Conservation (phyloP, 176 grass and related monocot genomes). For the Oryza australiensis region DNA sequence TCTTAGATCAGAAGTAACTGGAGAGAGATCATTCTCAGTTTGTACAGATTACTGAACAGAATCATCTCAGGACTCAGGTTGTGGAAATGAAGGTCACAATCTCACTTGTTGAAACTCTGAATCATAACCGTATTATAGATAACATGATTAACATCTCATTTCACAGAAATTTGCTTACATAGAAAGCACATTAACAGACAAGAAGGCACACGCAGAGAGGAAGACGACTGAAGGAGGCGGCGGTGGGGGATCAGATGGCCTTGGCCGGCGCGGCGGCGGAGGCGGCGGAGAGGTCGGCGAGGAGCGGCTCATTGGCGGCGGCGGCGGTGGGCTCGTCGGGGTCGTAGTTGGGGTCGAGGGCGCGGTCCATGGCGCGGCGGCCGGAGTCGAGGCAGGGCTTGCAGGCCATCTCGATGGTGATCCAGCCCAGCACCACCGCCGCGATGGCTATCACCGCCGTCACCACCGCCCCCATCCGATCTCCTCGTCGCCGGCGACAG, state of each 20-base stretch:
- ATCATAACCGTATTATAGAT: neutral
- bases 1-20: too few species aligned
- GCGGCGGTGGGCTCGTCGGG: constrained; percentile 48
- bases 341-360: constrained; percentile 79
- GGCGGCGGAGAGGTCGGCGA: constrained; percentile 39
- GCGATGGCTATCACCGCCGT: constrained; percentile 76
- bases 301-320: constrained; percentile 45
- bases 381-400: constrained; percentile 88
- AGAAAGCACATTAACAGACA: constrained; percentile 20
- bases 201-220: neutral
- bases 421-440: constrained; percentile 82
- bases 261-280: constrained; percentile 39
- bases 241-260: constrained; percentile 34
- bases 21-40: neutral
- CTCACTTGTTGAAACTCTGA: constrained; percentile 8
- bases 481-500: neutral
- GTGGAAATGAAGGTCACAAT: neutral
- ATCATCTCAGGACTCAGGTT: neutral
- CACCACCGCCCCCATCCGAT: constrained; percentile 69
- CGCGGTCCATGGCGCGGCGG: constrained; percentile 79
- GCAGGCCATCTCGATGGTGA: constrained; percentile 95
- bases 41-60: neutral
- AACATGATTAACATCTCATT: neutral
- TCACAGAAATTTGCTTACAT: constrained; percentile 1
- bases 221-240: neutral